These are phyloP conservation scores for Lithospermum erythrorhizon DNA, from an alignment of 257 asterid species.

Conservation along the genomic window DNA sequence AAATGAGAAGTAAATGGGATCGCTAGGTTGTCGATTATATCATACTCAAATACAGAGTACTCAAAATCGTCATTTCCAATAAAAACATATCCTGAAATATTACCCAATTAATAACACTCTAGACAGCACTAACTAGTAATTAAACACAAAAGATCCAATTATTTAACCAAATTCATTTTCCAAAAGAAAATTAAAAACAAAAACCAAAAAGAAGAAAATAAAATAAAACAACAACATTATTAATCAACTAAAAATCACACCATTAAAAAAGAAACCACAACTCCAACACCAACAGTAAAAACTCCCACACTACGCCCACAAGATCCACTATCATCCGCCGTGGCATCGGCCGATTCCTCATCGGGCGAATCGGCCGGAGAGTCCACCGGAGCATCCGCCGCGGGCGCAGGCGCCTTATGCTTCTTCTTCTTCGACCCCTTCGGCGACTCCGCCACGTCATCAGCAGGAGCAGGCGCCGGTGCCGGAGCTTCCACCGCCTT, in stretches of 20 bases:
- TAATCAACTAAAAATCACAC: background rate
- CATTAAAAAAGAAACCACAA: background rate
- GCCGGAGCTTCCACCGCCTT: slow-evolving; percentile 21
- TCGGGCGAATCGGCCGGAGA: slow-evolving; percentile 39
- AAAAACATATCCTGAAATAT: no score
- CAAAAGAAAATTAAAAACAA: background rate
- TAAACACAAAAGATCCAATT: no score
- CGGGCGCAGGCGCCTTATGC: slow-evolving; percentile 41
- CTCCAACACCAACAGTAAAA: slow-evolving; percentile 4
- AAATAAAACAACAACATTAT: background rate
- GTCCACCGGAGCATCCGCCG: slow-evolving; percentile 30
- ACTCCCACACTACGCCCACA: slow-evolving; percentile 15
- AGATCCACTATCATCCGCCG: slow-evolving; percentile 28
- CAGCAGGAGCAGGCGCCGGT: slow-evolving; percentile 53
- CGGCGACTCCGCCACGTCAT: slow-evolving; percentile 20
- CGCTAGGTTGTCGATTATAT: no score
- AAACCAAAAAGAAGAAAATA: background rate
- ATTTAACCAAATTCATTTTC: background rate
- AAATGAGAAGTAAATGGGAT: no score
- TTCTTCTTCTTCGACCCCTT: slow-evolving; percentile 19
- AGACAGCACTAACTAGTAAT: no score
- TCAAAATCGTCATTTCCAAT: no score
- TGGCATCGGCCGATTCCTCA: slow-evolving; percentile 29
- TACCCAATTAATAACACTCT: no score
- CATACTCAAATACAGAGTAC: no score